Base-by-base conservation (phyloP, 768 basidiomycete species). In the Pholiota conissans region DNA sequence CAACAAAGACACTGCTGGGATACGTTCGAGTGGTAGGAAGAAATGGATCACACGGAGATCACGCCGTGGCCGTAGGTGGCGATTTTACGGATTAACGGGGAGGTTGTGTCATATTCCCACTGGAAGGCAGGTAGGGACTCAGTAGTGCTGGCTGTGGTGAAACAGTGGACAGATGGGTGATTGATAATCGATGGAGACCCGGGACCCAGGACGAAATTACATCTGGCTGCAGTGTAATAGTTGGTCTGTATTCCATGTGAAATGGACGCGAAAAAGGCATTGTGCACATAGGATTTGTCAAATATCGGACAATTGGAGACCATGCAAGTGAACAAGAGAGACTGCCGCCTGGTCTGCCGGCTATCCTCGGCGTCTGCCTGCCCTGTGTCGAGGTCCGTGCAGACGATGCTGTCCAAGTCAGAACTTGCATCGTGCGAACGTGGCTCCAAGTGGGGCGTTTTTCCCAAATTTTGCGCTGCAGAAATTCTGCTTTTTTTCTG, bases 371-470 rank as follows among this genome's bases (percentile, higher is more conserved):
- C 52, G 47, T 56, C n/a, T n/a, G n/a, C n/a, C 56, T 51, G 55
- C 59, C 47, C 55, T 45, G 30, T 42, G 39, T 52, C 37, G 46
- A 50, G 39, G 53, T 55, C 49, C 35, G 39, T 55, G 58, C 49
- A 56, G 29, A 47, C 45, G 49, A 54, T 49, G 22, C 48, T 42
- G 56, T 50, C 47, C 37, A 39, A 39, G 37, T 39, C 37, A 45
- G 29, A 58, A 49, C 29, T 37, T 39, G 27, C 32, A 10, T 45
- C 59, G 59, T 62, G 63, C 61, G 63, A 65, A 63, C 55, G 60
- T 65, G 64, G 49, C 55, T 42, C 18, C 37, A 51, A 30, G 10
- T 18, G 10, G 10, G 52, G 18, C 13, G 22, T 28, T 16, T 20
- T 37, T 28, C 29, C 11, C 49, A 18, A 5, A 37, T 34, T 26